Evolutionary conservation across 2,329 filamentous ascomycete species (phyloP).

Genomic region (Didymella glomerata): DNA sequence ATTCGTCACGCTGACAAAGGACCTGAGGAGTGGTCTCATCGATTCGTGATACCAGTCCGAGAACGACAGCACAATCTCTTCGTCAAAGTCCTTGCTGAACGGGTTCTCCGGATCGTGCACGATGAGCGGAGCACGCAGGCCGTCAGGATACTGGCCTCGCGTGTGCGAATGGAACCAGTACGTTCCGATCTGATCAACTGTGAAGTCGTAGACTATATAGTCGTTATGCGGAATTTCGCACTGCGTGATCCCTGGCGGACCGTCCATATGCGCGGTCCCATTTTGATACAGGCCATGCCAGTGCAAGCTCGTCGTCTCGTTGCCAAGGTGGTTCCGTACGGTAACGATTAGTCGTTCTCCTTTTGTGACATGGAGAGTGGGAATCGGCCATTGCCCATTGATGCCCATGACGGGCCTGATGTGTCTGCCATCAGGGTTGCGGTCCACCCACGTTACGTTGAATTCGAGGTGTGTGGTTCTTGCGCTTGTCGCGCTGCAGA

Average conservation of each 20-base stretch:
- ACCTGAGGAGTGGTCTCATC: constrained; percentile 52
- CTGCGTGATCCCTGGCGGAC: constrained; percentile 69
- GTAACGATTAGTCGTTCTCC: constrained; percentile 76
- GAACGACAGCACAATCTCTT: constrained; percentile 69
- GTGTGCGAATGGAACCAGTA: constrained; percentile 75
- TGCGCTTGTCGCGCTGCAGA: constrained; percentile 19
- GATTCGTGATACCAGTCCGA: constrained; percentile 73
- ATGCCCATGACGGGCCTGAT: constrained; percentile 66
- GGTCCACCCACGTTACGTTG: constrained; percentile 62
- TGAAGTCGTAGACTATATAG: constrained; percentile 66
- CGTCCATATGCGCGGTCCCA: constrained; percentile 77
- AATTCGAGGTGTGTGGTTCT: constrained; percentile 56
- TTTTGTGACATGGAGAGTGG: constrained; percentile 74
- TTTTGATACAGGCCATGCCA: constrained; percentile 82
- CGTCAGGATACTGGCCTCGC: constrained; percentile 68
- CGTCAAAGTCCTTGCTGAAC: constrained; percentile 62
- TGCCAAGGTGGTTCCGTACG: constrained; percentile 70
- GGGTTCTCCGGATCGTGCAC: constrained; percentile 65
- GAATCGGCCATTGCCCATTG: constrained; percentile 77
- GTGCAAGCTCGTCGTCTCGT: constrained; percentile 71
- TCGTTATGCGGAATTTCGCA: constrained; percentile 65
- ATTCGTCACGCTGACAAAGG: constrained; percentile 54
- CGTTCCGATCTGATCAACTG: constrained; percentile 57
- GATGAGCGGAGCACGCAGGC: constrained; percentile 70
- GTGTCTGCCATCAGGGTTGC: constrained; percentile 60